Base-by-base conservation (phyloP, 768 basidiomycete genomes). In the Termitomyces sp. region DNA sequence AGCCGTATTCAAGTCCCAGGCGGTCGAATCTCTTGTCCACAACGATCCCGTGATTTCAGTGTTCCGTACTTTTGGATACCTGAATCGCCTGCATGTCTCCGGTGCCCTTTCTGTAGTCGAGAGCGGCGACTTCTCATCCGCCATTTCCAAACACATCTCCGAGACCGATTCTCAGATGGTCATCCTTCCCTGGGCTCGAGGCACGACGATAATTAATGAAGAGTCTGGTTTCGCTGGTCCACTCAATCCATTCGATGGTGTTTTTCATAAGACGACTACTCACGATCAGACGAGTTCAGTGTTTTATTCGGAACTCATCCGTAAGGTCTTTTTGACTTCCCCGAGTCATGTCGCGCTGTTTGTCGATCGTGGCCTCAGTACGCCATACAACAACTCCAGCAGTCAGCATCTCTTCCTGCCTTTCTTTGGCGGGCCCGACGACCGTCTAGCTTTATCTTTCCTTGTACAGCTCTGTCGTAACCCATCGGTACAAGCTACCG, bases 391-490 rank as follows among this genome's bases (percentile, higher is more conserved):
- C 1, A 62, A 67, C 5, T 47, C 46, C 31, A 66, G 48, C 43
- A 68, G 63, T 23, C 76, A 87, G 58, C 90, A 91, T 60, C 65
- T 98, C 30, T 84, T 95, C 68, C 66, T 94, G 42, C 91, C 95
- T 0, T 98, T 96, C 82, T 89, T 93, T 67, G 96, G 96, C 38
- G 96, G 96, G 0, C 86, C 92, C 0, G 96, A 99, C 67, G 96
- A 98, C 67, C 84, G 97, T 1, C 76, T 93, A 21, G 91, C 92
- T 0, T 73, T 98, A 28, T 73, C 80, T 31, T 84, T 98, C 64
- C 82, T 92, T 4, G 82, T 91, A 35, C 95, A 98, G 68, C 89
- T 94, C 55, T 78, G 78, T 53, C 70, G 71, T 33, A 86, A 87
- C 59, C 67, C 80, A 0, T 71, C 68, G 37, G 78, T 91, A 0